phyloP scores from a whole-genome alignment of 192 early-diverging fungal species.

The Chytriomyces confervae region DNA sequence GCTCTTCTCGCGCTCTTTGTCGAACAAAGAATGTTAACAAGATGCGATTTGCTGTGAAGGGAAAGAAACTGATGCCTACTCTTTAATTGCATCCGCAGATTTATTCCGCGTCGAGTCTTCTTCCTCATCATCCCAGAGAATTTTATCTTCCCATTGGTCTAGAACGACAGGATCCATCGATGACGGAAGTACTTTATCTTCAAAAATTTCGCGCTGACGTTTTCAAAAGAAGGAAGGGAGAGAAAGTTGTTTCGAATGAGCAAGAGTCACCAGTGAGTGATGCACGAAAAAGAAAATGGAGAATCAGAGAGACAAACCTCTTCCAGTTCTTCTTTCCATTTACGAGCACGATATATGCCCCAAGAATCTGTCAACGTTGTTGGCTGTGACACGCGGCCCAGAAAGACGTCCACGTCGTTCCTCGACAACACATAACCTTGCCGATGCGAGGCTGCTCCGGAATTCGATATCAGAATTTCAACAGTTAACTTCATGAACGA shows the following conservation, averaged over 20 bases:
- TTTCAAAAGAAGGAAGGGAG: neutral
- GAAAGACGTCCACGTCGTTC: conserved; percentile 34
- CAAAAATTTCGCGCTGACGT: conserved; percentile 26
- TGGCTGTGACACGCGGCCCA: conserved; percentile 25
- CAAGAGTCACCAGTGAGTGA: no score
- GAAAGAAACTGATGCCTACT: neutral
- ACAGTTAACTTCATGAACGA: no score
- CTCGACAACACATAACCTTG: conserved; percentile 17
- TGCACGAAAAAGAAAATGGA: no score
- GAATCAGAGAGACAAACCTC: conserved; percentile 39
- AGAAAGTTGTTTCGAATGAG: no score
- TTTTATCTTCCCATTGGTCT: conserved; percentile 82
- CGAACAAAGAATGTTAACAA: neutral
- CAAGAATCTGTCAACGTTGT: conserved; percentile 1
- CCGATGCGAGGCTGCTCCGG: conserved; percentile 7
- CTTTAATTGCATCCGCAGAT: neutral
- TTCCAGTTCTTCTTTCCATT: conserved; percentile 39
- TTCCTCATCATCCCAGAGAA: conserved; percentile 72
- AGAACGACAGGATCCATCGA: conserved; percentile 70
- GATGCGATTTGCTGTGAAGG: neutral
- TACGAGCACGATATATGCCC: conserved; percentile 26
- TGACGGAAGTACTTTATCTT: neutral
- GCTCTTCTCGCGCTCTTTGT: conserved; percentile 14
- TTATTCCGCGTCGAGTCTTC: neutral
- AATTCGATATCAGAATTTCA: no score